Base-by-base conservation (phyloP, 169 alveolate species). In the Eimeria brunetti region DNA sequence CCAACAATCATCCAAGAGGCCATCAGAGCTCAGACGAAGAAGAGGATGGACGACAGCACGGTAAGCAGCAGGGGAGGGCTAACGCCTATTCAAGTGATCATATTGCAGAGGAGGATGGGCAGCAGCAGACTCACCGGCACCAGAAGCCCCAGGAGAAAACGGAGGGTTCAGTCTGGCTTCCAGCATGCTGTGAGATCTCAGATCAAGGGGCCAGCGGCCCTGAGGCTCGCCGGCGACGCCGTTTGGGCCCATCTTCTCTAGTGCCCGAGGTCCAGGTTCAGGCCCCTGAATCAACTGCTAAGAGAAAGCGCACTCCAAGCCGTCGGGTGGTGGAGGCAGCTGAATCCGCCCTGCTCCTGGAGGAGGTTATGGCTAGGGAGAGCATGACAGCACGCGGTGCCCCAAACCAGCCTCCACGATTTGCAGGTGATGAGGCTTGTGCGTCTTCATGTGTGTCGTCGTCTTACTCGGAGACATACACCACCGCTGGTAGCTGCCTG, bases 251-350 rank as follows among this genome's bases (percentile, higher is more conserved):
- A 27, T 62, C 78, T 6, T 51, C 93, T 53, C 81, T 69, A 16
- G 78, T 18, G 20, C 44, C 81, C 38, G 93, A 60, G 41, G 67
- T 16, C 22, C 14, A 20, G 4, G 12, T 36, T 53, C 56, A 22
- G 30, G 91, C 78, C 90, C 92, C 92, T 60, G 91, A 84, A 38
- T 38, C 75, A 12, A 53, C 91, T 8, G 33, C 81, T 64, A 86
- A 86, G 93, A 62, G 93, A 49, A 86, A 86, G 83, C 83, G 93
- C 9, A 86, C 93, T 36, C 93, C 93, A 33, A 86, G 93, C 64
- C 93, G 93, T 46, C 93, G 93, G 49, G 93, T 86, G 41, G 93
- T 86, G 58, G 93, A 86, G 83, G 93, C 93, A 14, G 93, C 93
- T 6, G 93, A 86, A 51, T 86, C 93, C 30, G 93, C 93, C 64